A percentile compares a stretch with the other conserved stretches of the same genome.
These are phyloP conservation scores for Teunomyces stri DNA, from an alignment of 805 yeast genomes.

Conservation along the genomic window DNA sequence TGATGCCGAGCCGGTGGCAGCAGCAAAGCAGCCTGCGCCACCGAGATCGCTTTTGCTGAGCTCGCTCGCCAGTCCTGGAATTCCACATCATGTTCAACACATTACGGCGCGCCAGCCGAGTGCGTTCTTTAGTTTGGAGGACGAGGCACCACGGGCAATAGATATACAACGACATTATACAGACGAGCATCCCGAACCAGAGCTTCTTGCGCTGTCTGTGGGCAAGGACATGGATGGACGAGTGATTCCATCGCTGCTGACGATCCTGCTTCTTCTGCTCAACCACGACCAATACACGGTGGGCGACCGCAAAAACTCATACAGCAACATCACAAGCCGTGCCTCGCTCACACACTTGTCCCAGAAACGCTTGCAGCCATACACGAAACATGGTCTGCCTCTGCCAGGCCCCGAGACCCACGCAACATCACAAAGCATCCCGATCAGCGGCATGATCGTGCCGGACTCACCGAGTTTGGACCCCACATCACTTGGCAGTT, in stretches of 20 bases:
- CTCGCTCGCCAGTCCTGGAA: conserved; percentile 24
- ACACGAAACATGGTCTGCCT: conserved; percentile 8
- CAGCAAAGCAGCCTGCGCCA: neutral
- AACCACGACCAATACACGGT: conserved; percentile 5
- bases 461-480: conserved; percentile 55
- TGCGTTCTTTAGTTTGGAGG: conserved; percentile 14
- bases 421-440: conserved; percentile 27
- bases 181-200: conserved; percentile 45
- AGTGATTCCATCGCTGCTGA: conserved; percentile 41
- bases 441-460: conserved; percentile 18
- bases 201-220: conserved; percentile 41
- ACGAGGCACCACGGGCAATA: conserved; percentile 1
- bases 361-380: conserved; percentile 37
- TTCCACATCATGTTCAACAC: conserved; percentile 1
- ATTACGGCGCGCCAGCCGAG: neutral
- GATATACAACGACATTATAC: conserved; percentile 9
- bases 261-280: conserved; percentile 38
- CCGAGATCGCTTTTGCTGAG: conserved; percentile 24
- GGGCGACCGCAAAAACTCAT: conserved; percentile 19
- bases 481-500: conserved; percentile 52
- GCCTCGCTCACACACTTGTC: conserved; percentile 24
- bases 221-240: conserved; percentile 41
- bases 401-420: conserved; percentile 7
- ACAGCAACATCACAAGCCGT: conserved; percentile 15
- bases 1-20: conserved; percentile 1